Evolutionary conservation across 139 green algal genomes (phyloP), one percentile per base, ranked within the genome.

Genomic region (Nannochloris sp.): DNA sequence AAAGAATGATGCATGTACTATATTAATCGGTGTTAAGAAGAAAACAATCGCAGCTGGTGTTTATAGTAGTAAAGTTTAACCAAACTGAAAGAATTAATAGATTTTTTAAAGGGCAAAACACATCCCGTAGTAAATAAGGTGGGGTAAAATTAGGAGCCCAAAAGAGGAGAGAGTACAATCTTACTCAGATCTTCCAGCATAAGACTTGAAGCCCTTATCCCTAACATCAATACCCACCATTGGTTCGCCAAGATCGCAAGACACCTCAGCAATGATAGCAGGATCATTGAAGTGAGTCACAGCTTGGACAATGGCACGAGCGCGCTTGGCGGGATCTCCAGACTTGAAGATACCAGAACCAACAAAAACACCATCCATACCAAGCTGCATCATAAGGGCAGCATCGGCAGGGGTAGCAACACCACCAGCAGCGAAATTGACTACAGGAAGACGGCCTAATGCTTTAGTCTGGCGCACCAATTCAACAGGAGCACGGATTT

Each of bases 371-470:
- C 93, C 95, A 69, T 99, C 95, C 71, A 97, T 86, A 61, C 95
- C 95, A 57, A 99, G 91, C 82, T 95, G 88, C 89, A 95, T 97
- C 93, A 99, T 99, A n/a, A 99, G 76, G 4, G 95, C 95, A 2
- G 95, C 95, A 71, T 99, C 95, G 9, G 95, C 95, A n/a, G 95
- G 95, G 4, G 95, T 99, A 33, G 95, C 89, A 29, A 99, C 93
- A 51, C 93, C 95, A 32, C 95, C 95, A 6, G 95, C 95, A n/a
- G 95, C 94, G 81, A 99, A 99, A 86, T 99, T 99, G 25, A 99
- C 95, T 2, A 99, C 95, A 0, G 93, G 93, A 61, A 99, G 81
- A 59, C 93, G 83, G 58, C 87, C 87, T 33, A 95, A 73, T 53
- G 73, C 65, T 73, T 89, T 92, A 53, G 79, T 88, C 77, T 91